Evolutionary conservation across 139 green algal species (phyloP).

Genomic region (Picochlorum costavermella): DNA sequence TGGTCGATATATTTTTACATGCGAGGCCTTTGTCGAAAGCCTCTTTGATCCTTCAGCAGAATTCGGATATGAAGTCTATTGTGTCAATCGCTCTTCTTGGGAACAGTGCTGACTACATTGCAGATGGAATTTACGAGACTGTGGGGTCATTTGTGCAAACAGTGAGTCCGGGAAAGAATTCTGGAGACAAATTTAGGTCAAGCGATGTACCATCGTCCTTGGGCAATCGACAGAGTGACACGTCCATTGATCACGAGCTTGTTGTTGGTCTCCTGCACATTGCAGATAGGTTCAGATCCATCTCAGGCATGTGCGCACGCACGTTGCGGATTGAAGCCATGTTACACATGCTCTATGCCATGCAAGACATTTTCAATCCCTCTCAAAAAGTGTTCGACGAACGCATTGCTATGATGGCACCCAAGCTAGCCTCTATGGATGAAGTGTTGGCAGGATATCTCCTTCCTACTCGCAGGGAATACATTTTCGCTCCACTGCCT

Average conservation of each 20-base stretch:
- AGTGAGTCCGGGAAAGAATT: not conserved
- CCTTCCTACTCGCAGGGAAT: slow-evolving; percentile 28
- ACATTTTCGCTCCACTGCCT: slow-evolving; percentile 47
- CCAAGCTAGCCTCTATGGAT: slow-evolving; percentile 25
- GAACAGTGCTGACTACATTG: slow-evolving; percentile 44
- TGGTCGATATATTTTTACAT: slow-evolving; percentile 28
- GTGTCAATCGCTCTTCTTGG: slow-evolving; percentile 33
- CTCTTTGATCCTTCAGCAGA: slow-evolving; percentile 18
- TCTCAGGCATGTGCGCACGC: slow-evolving; percentile 45
- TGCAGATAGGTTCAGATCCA: slow-evolving; percentile 44
- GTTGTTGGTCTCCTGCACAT: slow-evolving; percentile 30
- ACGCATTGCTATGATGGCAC: slow-evolving; percentile 3
- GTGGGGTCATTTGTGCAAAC: not conserved
- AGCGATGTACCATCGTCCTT: not conserved
- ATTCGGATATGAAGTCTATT: slow-evolving; percentile 10
- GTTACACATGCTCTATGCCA: slow-evolving; percentile 38
- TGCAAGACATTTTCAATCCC: slow-evolving; percentile 13
- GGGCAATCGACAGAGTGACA: not conserved
- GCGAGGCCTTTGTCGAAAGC: slow-evolving; percentile 8
- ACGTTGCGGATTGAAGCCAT: slow-evolving; percentile 55
- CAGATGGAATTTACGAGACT: slow-evolving; percentile 35
- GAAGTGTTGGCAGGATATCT: slow-evolving; percentile 46
- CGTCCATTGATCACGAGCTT: slow-evolving; percentile 11
- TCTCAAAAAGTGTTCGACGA: slow-evolving; percentile 1
- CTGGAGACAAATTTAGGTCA: not conserved